These are phyloP conservation scores for Alternaria hordeiaustralica DNA, from an alignment of 2,329 filamentous ascomycete genomes.

Conservation along the genomic window DNA sequence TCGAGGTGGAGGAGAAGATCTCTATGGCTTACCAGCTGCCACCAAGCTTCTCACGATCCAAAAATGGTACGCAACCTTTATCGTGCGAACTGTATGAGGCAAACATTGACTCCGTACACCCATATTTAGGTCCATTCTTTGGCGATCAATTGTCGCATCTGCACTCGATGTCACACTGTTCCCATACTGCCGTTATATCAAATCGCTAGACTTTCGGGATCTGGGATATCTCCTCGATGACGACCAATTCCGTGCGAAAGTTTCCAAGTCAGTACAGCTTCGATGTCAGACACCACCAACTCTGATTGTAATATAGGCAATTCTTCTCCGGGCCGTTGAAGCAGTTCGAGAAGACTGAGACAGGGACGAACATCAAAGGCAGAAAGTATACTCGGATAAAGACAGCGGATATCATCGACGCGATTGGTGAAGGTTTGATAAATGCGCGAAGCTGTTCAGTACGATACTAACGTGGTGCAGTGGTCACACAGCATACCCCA, in stretches of 20 bases:
- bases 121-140: conserved; percentile 60
- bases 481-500: conserved; percentile 56
- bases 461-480: conserved; percentile 34
- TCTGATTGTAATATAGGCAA: conserved; percentile 42
- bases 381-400: conserved; percentile 47
- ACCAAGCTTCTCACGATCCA: conserved; percentile 56
- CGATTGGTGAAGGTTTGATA: conserved; percentile 56
- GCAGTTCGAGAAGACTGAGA: conserved; percentile 49
- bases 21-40: conserved; percentile 37
- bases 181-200: conserved; percentile 73
- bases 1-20: conserved; percentile 54
- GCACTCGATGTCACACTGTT: conserved; percentile 67
- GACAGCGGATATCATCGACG: conserved; percentile 53
- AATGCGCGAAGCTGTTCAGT: background rate
- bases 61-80: conserved; percentile 54
- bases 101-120: background rate
- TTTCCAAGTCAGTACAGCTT: conserved; percentile 58
- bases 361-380: conserved; percentile 29
- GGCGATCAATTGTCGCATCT: conserved; percentile 72
- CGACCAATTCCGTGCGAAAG: conserved; percentile 63
- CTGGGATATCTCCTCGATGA: conserved; percentile 66
- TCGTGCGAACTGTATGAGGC: background rate
- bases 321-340: conserved; percentile 60
- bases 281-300: background rate
- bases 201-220: conserved; percentile 67